A percentile compares a stretch with the other conserved stretches of the same genome.
phyloP scores from a whole-genome alignment of 257 asterid genomes.

The Phtheirospermum japonicum region DNA sequence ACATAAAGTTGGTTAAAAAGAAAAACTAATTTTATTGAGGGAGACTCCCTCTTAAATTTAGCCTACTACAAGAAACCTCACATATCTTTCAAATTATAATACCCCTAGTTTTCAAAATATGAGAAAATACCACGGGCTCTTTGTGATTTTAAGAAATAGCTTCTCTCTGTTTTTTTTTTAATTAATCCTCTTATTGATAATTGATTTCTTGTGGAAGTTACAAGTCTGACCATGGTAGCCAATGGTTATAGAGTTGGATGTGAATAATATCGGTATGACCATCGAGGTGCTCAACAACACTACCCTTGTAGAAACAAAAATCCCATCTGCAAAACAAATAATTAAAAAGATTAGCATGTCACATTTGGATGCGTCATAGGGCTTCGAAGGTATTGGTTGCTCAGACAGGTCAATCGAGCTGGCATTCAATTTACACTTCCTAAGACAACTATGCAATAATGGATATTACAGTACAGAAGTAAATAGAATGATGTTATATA shows the following conservation, averaged over 20 bases:
- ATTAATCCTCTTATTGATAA: too few species aligned
- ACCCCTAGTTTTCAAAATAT: too few species aligned
- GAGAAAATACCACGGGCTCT: too few species aligned
- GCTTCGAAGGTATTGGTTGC: background rate
- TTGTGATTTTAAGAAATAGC: too few species aligned
- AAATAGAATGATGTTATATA: too few species aligned
- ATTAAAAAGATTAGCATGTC: background rate
- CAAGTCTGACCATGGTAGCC: constrained; percentile 77
- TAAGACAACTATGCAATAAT: too few species aligned
- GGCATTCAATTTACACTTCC: too few species aligned
- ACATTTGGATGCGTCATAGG: background rate
- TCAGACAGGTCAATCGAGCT: too few species aligned
- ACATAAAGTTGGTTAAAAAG: constrained; percentile 25
- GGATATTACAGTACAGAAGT: too few species aligned
- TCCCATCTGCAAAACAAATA: constrained; percentile 75
- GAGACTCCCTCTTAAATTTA: background rate
- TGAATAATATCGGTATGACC: constrained; percentile 89
- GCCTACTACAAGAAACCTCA: background rate
- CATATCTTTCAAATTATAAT: too few species aligned
- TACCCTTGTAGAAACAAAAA: constrained; percentile 68
- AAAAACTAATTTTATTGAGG: constrained; percentile 18
- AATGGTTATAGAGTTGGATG: constrained; percentile 65
- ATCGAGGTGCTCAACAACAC: constrained; percentile 84
- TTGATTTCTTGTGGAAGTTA: constrained; percentile 19
- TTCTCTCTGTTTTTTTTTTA: too few species aligned